Evolutionary conservation across 2,329 filamentous ascomycete genomes (phyloP), one percentile per base, ranked within the genome.

Genomic region (Berkeleyomyces basicola): DNA sequence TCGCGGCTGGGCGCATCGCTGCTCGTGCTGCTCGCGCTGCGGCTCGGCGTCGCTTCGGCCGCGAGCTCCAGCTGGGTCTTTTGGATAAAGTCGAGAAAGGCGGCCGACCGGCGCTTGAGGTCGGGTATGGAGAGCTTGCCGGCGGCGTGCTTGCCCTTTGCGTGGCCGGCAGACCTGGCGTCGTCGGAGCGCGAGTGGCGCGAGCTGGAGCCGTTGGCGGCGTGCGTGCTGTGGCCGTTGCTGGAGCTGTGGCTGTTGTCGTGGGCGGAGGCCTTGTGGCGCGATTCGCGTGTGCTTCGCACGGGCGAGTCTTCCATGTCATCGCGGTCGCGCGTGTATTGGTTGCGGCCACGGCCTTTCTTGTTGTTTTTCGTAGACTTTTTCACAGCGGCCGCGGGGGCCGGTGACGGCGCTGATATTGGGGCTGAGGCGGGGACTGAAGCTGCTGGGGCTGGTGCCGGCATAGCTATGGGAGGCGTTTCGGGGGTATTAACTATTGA

Each of bases 31-130:
- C 73, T 72, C 16, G 53, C 61, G n/a, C 60, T 63, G 6, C 42
- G 40, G 31, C 61, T 62, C 57, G 64, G 77, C 65, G 75, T 73
- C 72, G 76, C 73, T 65, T 85, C 86, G 39, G 82, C 83, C 1
- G 88, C 90, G 73, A 95, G 81, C 69, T 96, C 91, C 5, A 95
- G 79, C 72, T 96, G 90, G 63, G 90, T 92, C 67, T 89, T 84
- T 3, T 87, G 86, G 66, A 96, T 96, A 70, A 92, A 96, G 68
- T 93, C 90, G 64, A 95, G 79, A 70, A 96, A 95, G 23, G 82
- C 87, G 3, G 87, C 82, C 4, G 91, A 89, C 7, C 90, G 85
- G 67, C 88, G 83, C 74, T 88, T 89, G 83, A 95, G 90, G 70
- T 96, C 90, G 65, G 85, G 85, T 84, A 95, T 88, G 37, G 85